phyloP scores from a whole-genome alignment of 768 basidiomycete genomes.

The Mycena galericulata region DNA sequence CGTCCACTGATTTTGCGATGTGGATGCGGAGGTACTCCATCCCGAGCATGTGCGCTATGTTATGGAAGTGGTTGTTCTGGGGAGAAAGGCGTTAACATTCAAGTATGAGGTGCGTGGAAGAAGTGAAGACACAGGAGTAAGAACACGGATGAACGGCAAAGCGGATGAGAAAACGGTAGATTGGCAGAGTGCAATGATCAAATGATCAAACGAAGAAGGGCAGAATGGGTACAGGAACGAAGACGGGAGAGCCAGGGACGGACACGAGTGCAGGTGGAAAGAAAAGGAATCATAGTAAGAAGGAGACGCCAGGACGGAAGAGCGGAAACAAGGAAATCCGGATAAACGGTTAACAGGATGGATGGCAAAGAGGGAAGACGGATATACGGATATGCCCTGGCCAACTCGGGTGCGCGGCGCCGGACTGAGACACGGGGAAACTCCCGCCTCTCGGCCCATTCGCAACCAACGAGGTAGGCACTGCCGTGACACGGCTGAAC shows the following conservation, averaged over 20 bases:
- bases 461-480: too few relatives aligned
- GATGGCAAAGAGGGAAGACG: background rate
- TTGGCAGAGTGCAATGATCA: background rate
- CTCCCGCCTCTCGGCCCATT: too few relatives aligned
- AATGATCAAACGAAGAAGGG: background rate
- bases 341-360: background rate
- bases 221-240: too few relatives aligned
- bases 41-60: slow-evolving; percentile 36
- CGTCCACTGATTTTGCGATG: slow-evolving; percentile 27
- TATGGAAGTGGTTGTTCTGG: slow-evolving; percentile 36
- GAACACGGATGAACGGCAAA: background rate
- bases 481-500: too few relatives aligned
- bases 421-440: background rate
- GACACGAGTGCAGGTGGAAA: too few relatives aligned
- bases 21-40: slow-evolving; percentile 29
- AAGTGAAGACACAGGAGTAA: background rate
- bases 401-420: background rate
- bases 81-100: background rate
- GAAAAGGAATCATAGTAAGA: background rate
- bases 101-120: background rate
- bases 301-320: background rate
- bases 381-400: background rate
- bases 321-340: background rate
- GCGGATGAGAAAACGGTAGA: background rate
- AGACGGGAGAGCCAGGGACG: too few relatives aligned